phyloP scores from a whole-genome alignment of 2,329 filamentous ascomycete genomes.

The Exophiala lecanii-corni region DNA sequence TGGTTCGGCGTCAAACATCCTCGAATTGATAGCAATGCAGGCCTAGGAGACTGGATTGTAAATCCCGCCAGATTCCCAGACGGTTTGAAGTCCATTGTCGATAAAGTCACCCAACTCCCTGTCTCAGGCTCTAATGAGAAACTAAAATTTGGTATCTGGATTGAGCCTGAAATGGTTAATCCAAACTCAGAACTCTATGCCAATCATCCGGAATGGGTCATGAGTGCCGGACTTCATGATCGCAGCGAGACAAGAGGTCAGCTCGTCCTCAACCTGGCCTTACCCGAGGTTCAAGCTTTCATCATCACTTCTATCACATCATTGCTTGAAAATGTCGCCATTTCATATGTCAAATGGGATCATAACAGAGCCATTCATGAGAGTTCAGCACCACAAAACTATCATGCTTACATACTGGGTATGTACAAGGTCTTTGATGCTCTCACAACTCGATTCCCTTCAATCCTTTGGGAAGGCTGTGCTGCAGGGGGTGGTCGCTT shows the following conservation, averaged over 20 bases:
- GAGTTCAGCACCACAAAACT: constrained; percentile 48
- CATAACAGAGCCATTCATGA: constrained; percentile 64
- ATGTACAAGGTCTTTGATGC: constrained; percentile 59
- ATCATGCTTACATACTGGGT: constrained; percentile 60
- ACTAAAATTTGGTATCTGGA: constrained; percentile 61
- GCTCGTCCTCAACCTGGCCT: constrained; percentile 57
- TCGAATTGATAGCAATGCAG: constrained; percentile 52
- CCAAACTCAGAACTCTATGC: constrained; percentile 57
- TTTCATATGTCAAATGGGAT: constrained; percentile 64
- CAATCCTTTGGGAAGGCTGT: constrained; percentile 63
- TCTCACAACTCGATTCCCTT: constrained; percentile 55
- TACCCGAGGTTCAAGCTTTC: constrained; percentile 59
- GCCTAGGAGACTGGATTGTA: constrained; percentile 60
- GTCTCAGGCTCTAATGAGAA: constrained; percentile 45
- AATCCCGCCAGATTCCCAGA: constrained; percentile 57
- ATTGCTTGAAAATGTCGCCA: constrained; percentile 50
- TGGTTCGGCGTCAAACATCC: constrained; percentile 64
- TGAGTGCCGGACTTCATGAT: constrained; percentile 54
- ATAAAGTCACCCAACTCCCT: constrained; percentile 47
- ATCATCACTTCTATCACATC: constrained; percentile 54
- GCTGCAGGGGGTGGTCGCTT: constrained; percentile 62
- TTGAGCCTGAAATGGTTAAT: constrained; percentile 66
- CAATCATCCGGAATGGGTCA: constrained; percentile 60
- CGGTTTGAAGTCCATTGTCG: constrained; percentile 50
- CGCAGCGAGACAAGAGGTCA: constrained; percentile 55